Evolutionary conservation across 139 green algal species (phyloP).

Genomic region (Edaphochlamys debaryana): DNA sequence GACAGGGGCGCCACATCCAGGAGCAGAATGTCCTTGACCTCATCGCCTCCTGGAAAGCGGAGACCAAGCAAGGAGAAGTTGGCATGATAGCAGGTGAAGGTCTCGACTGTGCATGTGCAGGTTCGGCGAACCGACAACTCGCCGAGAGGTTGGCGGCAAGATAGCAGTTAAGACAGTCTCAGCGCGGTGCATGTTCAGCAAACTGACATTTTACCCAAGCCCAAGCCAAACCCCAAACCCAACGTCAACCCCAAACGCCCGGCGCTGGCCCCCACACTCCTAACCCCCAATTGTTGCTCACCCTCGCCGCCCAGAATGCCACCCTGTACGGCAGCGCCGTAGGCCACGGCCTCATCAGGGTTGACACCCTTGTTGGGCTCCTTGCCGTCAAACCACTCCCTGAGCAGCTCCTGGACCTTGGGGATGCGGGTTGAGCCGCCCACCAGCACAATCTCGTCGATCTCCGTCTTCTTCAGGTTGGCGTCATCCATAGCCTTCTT

Average conservation of each 20-base stretch:
- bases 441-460: conserved; percentile 91
- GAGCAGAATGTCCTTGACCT: conserved; percentile 95
- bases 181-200: too few relatives aligned
- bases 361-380: conserved; percentile 96
- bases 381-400: conserved; percentile 88
- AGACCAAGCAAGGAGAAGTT: too few relatives aligned
- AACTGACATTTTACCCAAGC: too few relatives aligned
- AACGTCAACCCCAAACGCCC: too few relatives aligned
- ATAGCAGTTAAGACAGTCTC: too few relatives aligned
- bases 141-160: too few relatives aligned
- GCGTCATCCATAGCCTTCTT: conserved; percentile 72
- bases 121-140: too few relatives aligned
- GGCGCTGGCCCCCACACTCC: too few relatives aligned
- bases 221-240: too few relatives aligned
- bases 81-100: too few relatives aligned
- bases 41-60: conserved; percentile 53
- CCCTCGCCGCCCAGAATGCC: conserved; percentile 57
- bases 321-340: conserved; percentile 89
- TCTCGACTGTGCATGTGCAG: too few relatives aligned
- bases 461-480: conserved; percentile 47
- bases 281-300: too few relatives aligned
- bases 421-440: conserved; percentile 95
- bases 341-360: conserved; percentile 93
- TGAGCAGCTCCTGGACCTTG: conserved; percentile 91
- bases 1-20: conserved; percentile 94